Evolutionary conservation across 805 yeast genomes (phyloP), one percentile per base, ranked within the genome.

Genomic region (Cyberlindnera amylophila): DNA sequence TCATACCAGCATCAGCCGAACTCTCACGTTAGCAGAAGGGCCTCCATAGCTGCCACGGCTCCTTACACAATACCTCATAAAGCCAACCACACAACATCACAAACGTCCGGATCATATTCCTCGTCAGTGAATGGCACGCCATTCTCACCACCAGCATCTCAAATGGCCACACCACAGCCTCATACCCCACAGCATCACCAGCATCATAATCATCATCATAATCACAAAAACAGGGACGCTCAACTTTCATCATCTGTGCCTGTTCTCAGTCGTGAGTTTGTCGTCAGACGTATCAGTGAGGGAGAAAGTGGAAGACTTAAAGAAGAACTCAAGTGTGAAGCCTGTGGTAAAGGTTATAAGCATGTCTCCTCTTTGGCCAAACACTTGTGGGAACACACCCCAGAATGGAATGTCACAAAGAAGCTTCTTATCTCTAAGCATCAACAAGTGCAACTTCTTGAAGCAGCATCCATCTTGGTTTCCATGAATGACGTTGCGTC

Each of bases 371-470:
- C 90, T n/a, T 71, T 86, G 46, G 93, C 95, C 3, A 86, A 86
- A 62, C 95, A 86, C 64, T 65, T 87, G 31, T 87, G 96, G 96
- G 96, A 87, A 58, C 96, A 87, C 61, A 87, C 96, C 0, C 95
- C 96, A 0, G 96, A 88, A 59, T 87, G 96, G 96, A 85, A 80
- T 55, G 82, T 82, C 60, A 88, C 96, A 4, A 82, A 86, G 52
- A 85, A 84, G 59, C 67, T 87, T 41, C 68, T 83, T 29, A 86
- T 88, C 29, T 81, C 59, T 2, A 55, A 55, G 30, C 59, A 55
- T 35, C 59, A 55, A 33, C 57, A 55, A 28, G 57, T 55, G 1
- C 59, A 55, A 21, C 34, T 55, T 5, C 41, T 55, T 5, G 59
- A 55, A 31, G 59, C 57, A 18, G 59, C 59, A 6, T 52, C 57